Conservation (phyloP, 202 grass and related monocot species). For the Setaria italica region DNA sequence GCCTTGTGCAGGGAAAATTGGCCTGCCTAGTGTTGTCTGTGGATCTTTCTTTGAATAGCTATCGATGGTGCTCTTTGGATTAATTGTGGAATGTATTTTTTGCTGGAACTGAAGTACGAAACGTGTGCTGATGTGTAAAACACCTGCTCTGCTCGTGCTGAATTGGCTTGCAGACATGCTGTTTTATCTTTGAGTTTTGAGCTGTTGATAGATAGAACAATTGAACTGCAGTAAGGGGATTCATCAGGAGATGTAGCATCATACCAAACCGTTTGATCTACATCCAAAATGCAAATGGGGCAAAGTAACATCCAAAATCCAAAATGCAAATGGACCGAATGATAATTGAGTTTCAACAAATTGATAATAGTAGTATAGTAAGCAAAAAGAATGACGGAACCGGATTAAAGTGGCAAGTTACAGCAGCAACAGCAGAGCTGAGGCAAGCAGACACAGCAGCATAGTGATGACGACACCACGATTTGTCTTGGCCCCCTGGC, state of each 20-base stretch:
- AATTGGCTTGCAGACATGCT: background rate
- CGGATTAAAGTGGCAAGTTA: background rate
- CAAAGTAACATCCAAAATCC: too few species aligned
- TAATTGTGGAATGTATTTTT: conserved; percentile 6
- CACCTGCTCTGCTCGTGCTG: background rate
- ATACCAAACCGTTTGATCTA: too few species aligned
- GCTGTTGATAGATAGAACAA: background rate
- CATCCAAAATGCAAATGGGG: too few species aligned
- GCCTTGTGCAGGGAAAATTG: conserved; percentile 37
- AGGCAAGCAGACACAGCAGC: background rate
- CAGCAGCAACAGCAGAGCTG: background rate
- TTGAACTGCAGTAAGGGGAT: too few species aligned
- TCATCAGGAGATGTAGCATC: too few species aligned
- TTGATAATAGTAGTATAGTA: too few species aligned
- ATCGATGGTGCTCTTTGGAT: conserved; percentile 5
- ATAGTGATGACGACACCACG: background rate
- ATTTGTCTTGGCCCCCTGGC: conserved; percentile 16
- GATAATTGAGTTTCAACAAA: too few species aligned
- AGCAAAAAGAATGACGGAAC: too few species aligned
- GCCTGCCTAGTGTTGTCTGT: background rate
- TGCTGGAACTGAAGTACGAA: conserved; percentile 26
- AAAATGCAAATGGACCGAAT: too few species aligned
- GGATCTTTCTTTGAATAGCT: background rate
- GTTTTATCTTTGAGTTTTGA: background rate
- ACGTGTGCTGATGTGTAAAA: background rate